Evolutionary conservation across 2,329 filamentous ascomycete genomes (phyloP).

Genomic region (Aspergillus sp.): DNA sequence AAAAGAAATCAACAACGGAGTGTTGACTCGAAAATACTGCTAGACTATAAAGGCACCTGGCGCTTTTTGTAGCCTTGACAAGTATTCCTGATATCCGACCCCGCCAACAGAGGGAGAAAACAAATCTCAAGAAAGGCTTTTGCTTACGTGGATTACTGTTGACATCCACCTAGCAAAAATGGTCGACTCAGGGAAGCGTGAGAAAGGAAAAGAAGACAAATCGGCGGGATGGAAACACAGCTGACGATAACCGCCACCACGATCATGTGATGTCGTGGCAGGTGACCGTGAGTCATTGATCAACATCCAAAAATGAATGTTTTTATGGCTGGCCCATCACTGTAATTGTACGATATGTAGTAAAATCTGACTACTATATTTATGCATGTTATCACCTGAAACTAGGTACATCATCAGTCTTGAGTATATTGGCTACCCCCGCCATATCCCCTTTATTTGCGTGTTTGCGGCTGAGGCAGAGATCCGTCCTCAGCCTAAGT

Average conservation of each 20-base stretch:
- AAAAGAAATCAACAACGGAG: no score
- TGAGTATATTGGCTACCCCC: no score
- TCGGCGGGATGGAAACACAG: constrained; percentile 23
- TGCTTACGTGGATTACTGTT: constrained; percentile 41
- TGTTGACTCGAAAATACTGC: not conserved
- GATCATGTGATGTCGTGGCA: constrained; percentile 20
- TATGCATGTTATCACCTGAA: not conserved
- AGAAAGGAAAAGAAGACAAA: constrained; percentile 38
- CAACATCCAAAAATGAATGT: not conserved
- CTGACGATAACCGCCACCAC: constrained; percentile 10
- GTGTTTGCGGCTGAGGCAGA: no score
- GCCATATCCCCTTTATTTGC: no score
- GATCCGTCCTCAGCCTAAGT: no score
- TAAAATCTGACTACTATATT: not conserved
- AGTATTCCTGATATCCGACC: not conserved
- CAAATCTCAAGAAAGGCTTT: constrained; percentile 46
- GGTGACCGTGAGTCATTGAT: constrained; percentile 7
- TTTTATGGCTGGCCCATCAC: no score
- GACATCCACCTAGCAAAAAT: constrained; percentile 23
- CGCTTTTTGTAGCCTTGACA: not conserved
- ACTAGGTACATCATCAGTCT: no score
- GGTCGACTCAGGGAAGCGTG: constrained; percentile 39
- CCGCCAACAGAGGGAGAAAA: constrained; percentile 36
- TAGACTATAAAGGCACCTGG: not conserved
- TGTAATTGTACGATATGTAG: no score